Percentiles rank a stretch among this genome's conserved stretches.
These are phyloP conservation scores for Ailanthus altissimus DNA, from an alignment of 345 rosid species.

Conservation along the genomic window DNA sequence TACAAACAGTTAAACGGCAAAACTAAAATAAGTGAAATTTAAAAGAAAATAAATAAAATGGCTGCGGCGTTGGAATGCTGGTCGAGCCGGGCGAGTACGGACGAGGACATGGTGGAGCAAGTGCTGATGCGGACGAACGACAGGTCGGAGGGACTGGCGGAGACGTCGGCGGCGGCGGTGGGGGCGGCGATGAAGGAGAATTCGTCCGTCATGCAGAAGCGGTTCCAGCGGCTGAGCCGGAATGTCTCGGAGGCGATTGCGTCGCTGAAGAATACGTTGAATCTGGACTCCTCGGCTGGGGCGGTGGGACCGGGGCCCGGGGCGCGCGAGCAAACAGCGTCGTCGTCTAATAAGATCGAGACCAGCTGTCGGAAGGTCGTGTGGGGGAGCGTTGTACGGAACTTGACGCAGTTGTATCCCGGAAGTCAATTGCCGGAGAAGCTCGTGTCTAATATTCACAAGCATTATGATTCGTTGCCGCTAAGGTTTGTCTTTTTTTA, in stretches of 20 bases:
- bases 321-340: slow-evolving; percentile 12
- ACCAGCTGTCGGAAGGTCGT: slow-evolving; percentile 58
- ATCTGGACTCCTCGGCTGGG: slow-evolving; percentile 60
- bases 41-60: slow-evolving; percentile 37
- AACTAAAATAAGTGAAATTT: too few relatives aligned
- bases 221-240: slow-evolving; percentile 74
- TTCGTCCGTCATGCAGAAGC: slow-evolving; percentile 68
- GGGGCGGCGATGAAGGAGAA: slow-evolving; percentile 22
- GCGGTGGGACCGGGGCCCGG: slow-evolving; percentile 19
- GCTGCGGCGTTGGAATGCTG: slow-evolving; percentile 98
- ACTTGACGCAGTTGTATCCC: slow-evolving; percentile 85
- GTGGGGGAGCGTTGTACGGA: slow-evolving; percentile 92
- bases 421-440: slow-evolving; percentile 95
- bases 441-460: slow-evolving; percentile 85
- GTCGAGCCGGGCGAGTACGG: slow-evolving; percentile 83
- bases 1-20: too few relatives aligned
- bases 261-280: slow-evolving; percentile 84
- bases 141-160: slow-evolving; percentile 63
- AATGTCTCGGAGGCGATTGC: slow-evolving; percentile 90
- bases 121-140: slow-evolving; percentile 81
- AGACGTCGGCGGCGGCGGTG: slow-evolving; percentile 16
- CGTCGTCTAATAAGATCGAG: slow-evolving; percentile 43
- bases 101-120: slow-evolving; percentile 92
- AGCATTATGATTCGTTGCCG: slow-evolving; percentile 95
- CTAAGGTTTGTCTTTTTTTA: slow-evolving; percentile 59